Conservation (phyloP, 2,329 filamentous ascomycete species). For the Diaporthe citrichinensis region DNA sequence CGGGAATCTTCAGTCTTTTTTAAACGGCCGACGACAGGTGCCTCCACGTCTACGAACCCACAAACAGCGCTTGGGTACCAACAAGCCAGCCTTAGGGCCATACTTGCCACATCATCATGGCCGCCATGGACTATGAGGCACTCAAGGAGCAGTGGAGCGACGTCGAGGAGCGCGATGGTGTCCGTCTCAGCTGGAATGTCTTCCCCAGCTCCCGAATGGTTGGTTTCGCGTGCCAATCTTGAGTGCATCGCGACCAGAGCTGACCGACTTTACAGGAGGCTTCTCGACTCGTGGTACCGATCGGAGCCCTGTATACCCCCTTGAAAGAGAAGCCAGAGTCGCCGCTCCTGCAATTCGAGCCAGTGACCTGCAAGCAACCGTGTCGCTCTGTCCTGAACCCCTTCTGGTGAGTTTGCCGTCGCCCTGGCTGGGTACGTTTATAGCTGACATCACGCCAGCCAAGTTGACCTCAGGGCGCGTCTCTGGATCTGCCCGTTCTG, state of each 20-base stretch:
- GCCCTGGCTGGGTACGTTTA: constrained; percentile 17
- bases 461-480: constrained; percentile 86
- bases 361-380: constrained; percentile 95
- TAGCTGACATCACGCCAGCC: constrained; percentile 62
- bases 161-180: constrained; percentile 95
- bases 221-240: constrained; percentile 49
- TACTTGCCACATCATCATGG: constrained; percentile 39
- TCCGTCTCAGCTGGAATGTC: constrained; percentile 98
- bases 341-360: constrained; percentile 93
- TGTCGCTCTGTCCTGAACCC: constrained; percentile 97
- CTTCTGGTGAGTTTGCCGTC: constrained; percentile 79
- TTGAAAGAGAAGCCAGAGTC: constrained; percentile 94
- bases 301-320: constrained; percentile 95
- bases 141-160: constrained; percentile 97
- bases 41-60: neutral
- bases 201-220: constrained; percentile 99
- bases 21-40: neutral
- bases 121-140: constrained; percentile 88
- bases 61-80: constrained; percentile 24
- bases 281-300: constrained; percentile 93
- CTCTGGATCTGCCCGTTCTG: constrained; percentile 94
- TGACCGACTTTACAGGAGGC: constrained; percentile 77
- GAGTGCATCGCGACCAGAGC: constrained; percentile 38
- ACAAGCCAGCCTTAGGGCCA: constrained; percentile 12
- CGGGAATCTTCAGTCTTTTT: constrained; percentile 5